These are phyloP conservation scores for Rhododendron ovatum DNA, from an alignment of 148 eudicot genomes.

Conservation along the genomic window DNA sequence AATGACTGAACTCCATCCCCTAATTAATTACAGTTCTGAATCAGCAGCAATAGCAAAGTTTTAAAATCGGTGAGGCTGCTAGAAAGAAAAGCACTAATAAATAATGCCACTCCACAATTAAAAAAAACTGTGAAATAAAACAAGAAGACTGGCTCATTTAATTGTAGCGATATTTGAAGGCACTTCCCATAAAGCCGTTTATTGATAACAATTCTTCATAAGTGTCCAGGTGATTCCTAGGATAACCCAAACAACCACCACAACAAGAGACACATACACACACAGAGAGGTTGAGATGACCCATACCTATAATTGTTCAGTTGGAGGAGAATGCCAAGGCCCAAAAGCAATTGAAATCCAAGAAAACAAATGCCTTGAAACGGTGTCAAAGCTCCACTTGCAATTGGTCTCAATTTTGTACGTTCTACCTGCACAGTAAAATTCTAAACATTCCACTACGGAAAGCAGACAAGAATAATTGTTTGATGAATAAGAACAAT, in stretches of 20 bases:
- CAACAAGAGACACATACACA: background rate
- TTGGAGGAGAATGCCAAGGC: conserved; percentile 86
- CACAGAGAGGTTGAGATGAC: background rate
- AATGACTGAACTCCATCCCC: background rate
- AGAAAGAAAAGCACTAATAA: background rate
- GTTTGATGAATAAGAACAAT: background rate
- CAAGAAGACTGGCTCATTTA: too few relatives aligned
- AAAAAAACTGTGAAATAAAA: background rate
- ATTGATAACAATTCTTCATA: background rate
- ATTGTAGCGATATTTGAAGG: background rate
- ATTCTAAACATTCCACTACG: background rate
- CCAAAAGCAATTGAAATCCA: conserved; percentile 69
- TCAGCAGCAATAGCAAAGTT: background rate
- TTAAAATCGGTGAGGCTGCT: background rate
- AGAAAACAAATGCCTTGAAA: conserved; percentile 76
- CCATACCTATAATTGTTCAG: conserved; percentile 70
- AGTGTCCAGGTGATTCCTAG: background rate
- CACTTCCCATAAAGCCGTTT: background rate
- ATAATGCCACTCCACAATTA: background rate
- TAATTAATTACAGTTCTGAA: background rate
- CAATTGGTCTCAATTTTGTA: conserved; percentile 68
- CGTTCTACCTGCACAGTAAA: conserved; percentile 64
- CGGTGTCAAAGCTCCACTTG: conserved; percentile 76
- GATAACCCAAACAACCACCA: background rate
- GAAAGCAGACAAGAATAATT: background rate